phyloP scores from a whole-genome alignment of 2,329 filamentous ascomycete species.

The Xylaria sp. region DNA sequence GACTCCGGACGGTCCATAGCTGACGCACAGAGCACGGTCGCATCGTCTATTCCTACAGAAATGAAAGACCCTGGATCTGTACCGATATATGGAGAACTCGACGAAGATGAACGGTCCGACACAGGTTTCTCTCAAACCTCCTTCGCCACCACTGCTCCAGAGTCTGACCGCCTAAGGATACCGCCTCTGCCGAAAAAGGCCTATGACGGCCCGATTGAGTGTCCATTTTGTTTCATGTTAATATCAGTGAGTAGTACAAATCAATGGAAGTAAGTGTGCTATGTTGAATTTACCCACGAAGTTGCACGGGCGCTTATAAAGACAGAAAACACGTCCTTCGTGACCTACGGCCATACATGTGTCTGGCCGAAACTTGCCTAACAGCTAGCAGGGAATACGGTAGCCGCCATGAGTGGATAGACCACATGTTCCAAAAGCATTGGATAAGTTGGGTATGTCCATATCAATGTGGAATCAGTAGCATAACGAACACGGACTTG shows the following conservation, averaged over 20 bases:
- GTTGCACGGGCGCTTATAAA: background rate
- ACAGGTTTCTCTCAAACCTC: conserved; percentile 46
- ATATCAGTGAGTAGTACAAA: conserved; percentile 43
- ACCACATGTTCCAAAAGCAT: conserved; percentile 42
- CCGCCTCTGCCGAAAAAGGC: conserved; percentile 44
- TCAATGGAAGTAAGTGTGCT: conserved; percentile 48
- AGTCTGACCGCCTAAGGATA: conserved; percentile 29
- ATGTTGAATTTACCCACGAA: background rate
- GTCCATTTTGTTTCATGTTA: conserved; percentile 54
- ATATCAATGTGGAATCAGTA: conserved; percentile 31
- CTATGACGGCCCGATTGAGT: conserved; percentile 49
- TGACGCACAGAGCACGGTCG: conserved; percentile 36
- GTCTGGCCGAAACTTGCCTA: conserved; percentile 46
- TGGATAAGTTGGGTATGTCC: conserved; percentile 44
- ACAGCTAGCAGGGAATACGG: conserved; percentile 39
- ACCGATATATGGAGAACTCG: conserved; percentile 24
- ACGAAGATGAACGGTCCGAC: conserved; percentile 42
- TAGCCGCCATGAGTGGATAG: conserved; percentile 41
- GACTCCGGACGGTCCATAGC: conserved; percentile 33
- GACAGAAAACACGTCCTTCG: conserved; percentile 51
- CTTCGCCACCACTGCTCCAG: conserved; percentile 44
- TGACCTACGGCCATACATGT: conserved; percentile 54
- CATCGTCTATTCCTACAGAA: conserved; percentile 41
- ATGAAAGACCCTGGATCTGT: conserved; percentile 31
- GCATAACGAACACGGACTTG: conserved; percentile 11